Evolutionary conservation across 345 rosid species (phyloP).

Genomic region (Eucalyptus caleyi): DNA sequence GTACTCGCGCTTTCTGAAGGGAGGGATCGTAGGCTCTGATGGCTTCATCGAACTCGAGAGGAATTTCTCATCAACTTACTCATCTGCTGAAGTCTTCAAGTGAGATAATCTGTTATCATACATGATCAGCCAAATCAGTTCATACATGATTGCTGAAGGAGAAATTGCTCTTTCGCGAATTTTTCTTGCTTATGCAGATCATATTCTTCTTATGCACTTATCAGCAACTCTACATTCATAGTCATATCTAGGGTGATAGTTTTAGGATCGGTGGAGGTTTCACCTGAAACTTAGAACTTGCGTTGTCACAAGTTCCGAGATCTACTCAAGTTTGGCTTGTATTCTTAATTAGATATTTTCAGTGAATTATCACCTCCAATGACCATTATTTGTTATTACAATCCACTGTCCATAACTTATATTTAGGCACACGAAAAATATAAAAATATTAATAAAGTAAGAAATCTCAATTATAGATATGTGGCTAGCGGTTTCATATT

Average conservation of each 20-base stretch:
- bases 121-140: background rate
- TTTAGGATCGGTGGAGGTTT: background rate
- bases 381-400: too few species aligned
- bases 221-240: background rate
- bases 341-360: too few species aligned
- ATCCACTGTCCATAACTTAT: too few species aligned
- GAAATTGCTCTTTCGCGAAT: background rate
- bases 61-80: background rate
- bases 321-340: background rate
- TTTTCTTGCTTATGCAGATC: background rate
- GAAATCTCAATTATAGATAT: too few species aligned
- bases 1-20: slow-evolving; percentile 33
- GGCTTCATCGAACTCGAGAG: background rate
- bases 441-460: too few species aligned
- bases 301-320: rapidly evolving
- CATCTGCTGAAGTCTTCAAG: background rate
- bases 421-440: background rate
- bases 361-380: too few species aligned
- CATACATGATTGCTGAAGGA: background rate
- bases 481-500: too few species aligned
- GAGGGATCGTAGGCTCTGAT: background rate
- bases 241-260: background rate
- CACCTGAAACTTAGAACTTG: background rate
- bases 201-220: background rate
- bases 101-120: background rate